phyloP scores from a whole-genome alignment of 495 filamentous ascomycete species.

The Hyphodiscus hymeniophilus region DNA sequence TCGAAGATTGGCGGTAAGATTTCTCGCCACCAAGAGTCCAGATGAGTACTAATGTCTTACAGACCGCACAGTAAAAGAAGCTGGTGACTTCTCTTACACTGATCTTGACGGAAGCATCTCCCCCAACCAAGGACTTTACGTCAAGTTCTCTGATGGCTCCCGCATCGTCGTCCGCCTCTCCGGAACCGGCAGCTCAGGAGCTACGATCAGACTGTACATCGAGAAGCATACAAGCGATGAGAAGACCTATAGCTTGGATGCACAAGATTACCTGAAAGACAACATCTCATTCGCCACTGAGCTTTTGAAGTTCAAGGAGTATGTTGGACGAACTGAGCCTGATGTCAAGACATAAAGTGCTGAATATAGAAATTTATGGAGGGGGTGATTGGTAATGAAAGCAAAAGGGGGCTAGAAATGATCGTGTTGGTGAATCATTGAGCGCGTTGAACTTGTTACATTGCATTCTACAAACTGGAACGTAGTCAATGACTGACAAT shows the following conservation, averaged over 20 bases:
- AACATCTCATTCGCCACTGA: conserved; percentile 77
- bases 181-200: conserved; percentile 88
- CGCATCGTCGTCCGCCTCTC: conserved; percentile 90
- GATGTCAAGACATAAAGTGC: conserved; percentile 77
- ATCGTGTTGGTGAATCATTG: too few species aligned
- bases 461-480: too few species aligned
- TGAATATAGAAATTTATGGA: background rate
- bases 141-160: conserved; percentile 90
- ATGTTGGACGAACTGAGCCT: conserved; percentile 80
- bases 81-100: conserved; percentile 94
- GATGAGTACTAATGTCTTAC: conserved; percentile 1
- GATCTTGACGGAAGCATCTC: conserved; percentile 93
- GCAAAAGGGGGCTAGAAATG: too few species aligned
- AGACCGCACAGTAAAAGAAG: conserved; percentile 74
- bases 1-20: conserved; percentile 62
- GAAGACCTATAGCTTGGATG: conserved; percentile 63
- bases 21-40: background rate
- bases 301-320: conserved; percentile 83
- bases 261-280: conserved; percentile 89
- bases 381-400: background rate
- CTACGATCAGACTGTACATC: conserved; percentile 92
- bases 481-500: too few species aligned
- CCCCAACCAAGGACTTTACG: conserved; percentile 92
- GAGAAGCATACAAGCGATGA: conserved; percentile 79
- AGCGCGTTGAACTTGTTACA: too few species aligned